These are phyloP conservation scores for Phytophthora ramorum DNA, from an alignment of 352 stramenopile genomes.

Conservation along the genomic window DNA sequence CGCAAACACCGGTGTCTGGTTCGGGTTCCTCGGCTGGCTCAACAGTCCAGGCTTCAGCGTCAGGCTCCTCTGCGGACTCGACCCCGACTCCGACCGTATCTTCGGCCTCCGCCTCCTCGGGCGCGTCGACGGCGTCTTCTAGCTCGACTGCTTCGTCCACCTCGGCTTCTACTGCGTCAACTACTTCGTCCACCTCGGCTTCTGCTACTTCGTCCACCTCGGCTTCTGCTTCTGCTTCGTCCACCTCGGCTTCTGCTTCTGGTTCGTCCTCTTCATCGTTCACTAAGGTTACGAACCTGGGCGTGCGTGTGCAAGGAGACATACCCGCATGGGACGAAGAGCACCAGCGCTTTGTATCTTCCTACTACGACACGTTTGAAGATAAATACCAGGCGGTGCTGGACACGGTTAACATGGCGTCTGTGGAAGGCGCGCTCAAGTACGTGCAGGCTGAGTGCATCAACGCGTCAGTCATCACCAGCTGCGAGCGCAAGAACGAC, in stretches of 20 bases:
- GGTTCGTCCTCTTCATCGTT: conserved; percentile 27
- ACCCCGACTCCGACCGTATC: background rate
- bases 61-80: background rate
- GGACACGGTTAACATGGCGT: conserved; percentile 62
- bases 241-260: conserved; percentile 5
- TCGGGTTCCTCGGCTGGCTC: conserved; percentile 1
- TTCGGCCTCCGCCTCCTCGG: conserved; percentile 10
- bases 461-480: conserved; percentile 41
- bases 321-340: conserved; percentile 47
- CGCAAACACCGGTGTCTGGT: background rate
- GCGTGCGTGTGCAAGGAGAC: conserved; percentile 61
- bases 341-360: conserved; percentile 42
- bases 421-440: conserved; percentile 64
- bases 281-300: conserved; percentile 48
- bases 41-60: background rate
- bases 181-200: background rate
- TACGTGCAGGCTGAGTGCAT: conserved; percentile 75
- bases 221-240: conserved; percentile 1
- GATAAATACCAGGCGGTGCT: conserved; percentile 48
- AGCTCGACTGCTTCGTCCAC: conserved; percentile 4
- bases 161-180: background rate
- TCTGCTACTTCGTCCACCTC: background rate
- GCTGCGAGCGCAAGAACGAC: conserved; percentile 65
- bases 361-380: conserved; percentile 52
- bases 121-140: conserved; percentile 7